phyloP scores from a whole-genome alignment of 108 stramenopile genomes.

The Skeletonema grethae region DNA sequence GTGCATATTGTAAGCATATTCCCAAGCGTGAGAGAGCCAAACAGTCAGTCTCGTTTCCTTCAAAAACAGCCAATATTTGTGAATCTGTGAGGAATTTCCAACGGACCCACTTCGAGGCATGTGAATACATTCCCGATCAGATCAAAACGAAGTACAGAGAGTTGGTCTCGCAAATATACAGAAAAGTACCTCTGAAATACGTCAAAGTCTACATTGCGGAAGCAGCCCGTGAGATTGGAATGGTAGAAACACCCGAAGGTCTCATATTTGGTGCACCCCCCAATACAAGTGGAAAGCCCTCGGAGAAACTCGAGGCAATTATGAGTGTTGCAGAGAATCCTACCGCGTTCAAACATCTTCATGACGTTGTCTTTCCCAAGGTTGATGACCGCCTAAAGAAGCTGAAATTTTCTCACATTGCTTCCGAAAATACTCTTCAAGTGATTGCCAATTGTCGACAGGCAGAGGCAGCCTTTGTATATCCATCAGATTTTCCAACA shows the following conservation, averaged over 20 bases:
- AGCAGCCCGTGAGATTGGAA: slow-evolving; percentile 20
- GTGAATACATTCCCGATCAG: neutral
- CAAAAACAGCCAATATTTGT: neutral
- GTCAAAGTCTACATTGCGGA: slow-evolving; percentile 13
- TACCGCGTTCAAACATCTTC: neutral
- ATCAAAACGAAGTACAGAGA: neutral
- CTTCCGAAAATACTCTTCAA: too few species aligned
- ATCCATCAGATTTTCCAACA: slow-evolving; percentile 10
- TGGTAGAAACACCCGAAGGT: slow-evolving; percentile 19
- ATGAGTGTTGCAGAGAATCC: neutral
- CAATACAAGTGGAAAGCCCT: slow-evolving; percentile 6
- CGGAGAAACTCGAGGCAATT: slow-evolving; percentile 9
- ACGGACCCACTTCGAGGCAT: neutral
- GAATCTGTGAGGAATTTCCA: slow-evolving; percentile 1
- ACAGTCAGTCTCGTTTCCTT: neutral
- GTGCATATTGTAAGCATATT: neutral
- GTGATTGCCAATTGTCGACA: neutral
- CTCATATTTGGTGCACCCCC: slow-evolving; percentile 20
- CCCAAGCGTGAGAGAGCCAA: neutral
- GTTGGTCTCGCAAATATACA: neutral
- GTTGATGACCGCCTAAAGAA: too few species aligned
- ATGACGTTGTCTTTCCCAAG: too few species aligned
- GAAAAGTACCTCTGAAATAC: slow-evolving; percentile 8
- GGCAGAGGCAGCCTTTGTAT: slow-evolving; percentile 5
- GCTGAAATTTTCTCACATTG: too few species aligned